Conservation (phyloP, 1,139 yeast species). For the Pichia sp. region DNA sequence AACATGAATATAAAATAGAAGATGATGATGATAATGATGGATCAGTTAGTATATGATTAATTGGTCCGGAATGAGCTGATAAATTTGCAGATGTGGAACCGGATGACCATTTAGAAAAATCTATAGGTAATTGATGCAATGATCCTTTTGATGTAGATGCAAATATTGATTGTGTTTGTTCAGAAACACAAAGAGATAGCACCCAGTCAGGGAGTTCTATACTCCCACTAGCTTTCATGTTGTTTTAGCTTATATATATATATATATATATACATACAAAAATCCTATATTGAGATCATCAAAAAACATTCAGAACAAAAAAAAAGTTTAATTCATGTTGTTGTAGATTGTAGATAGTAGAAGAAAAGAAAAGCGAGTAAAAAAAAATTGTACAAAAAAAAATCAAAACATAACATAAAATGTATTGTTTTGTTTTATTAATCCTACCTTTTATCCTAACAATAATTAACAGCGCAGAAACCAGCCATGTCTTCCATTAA, state of each 20-base stretch:
- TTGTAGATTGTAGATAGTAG: too few species aligned
- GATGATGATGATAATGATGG: slow-evolving; percentile 15
- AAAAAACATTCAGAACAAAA: background rate
- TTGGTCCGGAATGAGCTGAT: slow-evolving; percentile 21
- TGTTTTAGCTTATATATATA: background rate
- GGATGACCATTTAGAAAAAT: slow-evolving; percentile 13
- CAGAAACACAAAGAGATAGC: slow-evolving; percentile 35
- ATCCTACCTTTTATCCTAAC: too few species aligned
- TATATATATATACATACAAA: background rate
- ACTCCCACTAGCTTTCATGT: background rate
- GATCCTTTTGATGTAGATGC: slow-evolving; percentile 45
- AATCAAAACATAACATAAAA: too few species aligned
- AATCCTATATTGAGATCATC: background rate
- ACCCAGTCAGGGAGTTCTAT: slow-evolving; percentile 39
- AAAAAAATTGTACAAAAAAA: too few species aligned
- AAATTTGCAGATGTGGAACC: background rate
- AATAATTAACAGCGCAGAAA: too few species aligned
- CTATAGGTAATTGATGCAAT: slow-evolving; percentile 35
- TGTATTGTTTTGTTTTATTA: too few species aligned
- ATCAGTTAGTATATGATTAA: slow-evolving; percentile 21
- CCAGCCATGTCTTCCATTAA: slow-evolving; percentile 28
- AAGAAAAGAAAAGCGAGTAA: too few species aligned
- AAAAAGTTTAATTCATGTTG: too few species aligned
- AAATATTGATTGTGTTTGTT: slow-evolving; percentile 34
- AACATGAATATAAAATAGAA: slow-evolving; percentile 29